A percentile compares a stretch with the other conserved stretches of the same genome.
Evolutionary conservation across 176 grass and related monocot species (phyloP).

Genomic region (Aegilops speltoides): DNA sequence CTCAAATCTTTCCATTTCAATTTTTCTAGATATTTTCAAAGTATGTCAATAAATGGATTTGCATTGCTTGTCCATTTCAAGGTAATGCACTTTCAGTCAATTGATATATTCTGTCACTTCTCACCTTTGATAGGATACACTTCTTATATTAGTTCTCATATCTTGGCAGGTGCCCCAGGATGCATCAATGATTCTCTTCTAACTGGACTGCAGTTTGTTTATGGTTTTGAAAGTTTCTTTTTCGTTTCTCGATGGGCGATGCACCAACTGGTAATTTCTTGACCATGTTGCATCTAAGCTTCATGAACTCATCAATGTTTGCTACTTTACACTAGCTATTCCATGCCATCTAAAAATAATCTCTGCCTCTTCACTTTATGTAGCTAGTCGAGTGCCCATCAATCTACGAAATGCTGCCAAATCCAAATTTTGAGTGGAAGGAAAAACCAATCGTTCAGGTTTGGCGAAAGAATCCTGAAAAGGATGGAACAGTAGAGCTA

Average conservation of each 20-base stretch:
- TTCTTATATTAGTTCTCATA: conserved; percentile 22
- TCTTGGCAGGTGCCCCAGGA: conserved; percentile 81
- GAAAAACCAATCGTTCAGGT: conserved; percentile 67
- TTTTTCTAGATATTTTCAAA: conserved; percentile 64
- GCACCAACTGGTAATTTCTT: conserved; percentile 92
- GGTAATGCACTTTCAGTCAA: conserved; percentile 47
- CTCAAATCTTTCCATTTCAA: background rate
- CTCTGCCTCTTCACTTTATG: background rate
- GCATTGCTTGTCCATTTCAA: conserved; percentile 97
- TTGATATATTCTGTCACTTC: background rate
- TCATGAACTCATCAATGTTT: background rate
- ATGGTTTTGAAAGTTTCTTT: conserved; percentile 97
- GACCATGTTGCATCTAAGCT: conserved; percentile 6
- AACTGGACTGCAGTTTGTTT: conserved; percentile 92
- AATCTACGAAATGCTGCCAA: conserved; percentile 90
- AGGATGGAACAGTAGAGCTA: conserved; percentile 47
- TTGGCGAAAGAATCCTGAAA: conserved; percentile 73
- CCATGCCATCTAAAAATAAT: background rate
- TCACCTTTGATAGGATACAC: background rate
- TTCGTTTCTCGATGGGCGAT: conserved; percentile 96
- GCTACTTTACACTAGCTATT: background rate
- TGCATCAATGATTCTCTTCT: conserved; percentile 96
- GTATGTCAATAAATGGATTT: conserved; percentile 97
- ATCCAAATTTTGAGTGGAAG: conserved; percentile 76
- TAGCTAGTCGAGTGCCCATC: conserved; percentile 93